Evolutionary conservation across 192 early-diverging fungal genomes (phyloP), one percentile per base, ranked within the genome.

Genomic region (Podila minutissima): DNA sequence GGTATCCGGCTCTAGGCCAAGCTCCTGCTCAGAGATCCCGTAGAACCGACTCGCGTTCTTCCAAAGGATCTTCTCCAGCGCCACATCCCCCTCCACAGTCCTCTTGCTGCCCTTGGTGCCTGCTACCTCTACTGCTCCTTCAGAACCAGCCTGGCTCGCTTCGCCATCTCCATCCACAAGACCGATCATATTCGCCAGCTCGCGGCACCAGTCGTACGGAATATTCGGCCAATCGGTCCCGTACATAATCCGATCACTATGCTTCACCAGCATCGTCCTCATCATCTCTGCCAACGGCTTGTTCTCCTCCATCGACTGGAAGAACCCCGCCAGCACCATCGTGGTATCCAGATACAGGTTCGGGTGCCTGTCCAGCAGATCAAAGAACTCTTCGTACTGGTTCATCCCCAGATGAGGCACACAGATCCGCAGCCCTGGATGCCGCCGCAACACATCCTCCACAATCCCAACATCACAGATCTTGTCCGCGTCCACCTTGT

Each of bases 261-360:
- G 49, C 29, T 77, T 64, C 41, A 81, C 35, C 29, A 77, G 26
- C 76, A 83, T 76, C 17, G 59, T 67, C 22, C 64, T 50, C 0
- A 71, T 32, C 53, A 78, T 37, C 7, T 70, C n/a, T 5, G 62
- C 66, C 37, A 74, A n/a, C 3, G 62, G 62, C 35, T 75, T 67
- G 57, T 69, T 37, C 4, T 67, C 78, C 5, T 84, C 64, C 33
- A 71, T 48, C 4, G 51, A 46, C 33, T 76, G 67, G 5, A 79
- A 77, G 55, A 84, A 70, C 15, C 67, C 50, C 0, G 53, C 67
- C 8, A 83, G 49, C 26, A 67, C 68, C 75, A 83, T 82, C 10
- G 83, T 84, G 0, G 83, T 84, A 28, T 84, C 83, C 29, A 84
- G 79, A 26, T 84, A 84, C 12, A 84, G 41, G 35, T 84, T 84